Evolutionary conservation across 2,329 filamentous ascomycete species (phyloP).

Genomic region (Trichoderma harzianum): DNA sequence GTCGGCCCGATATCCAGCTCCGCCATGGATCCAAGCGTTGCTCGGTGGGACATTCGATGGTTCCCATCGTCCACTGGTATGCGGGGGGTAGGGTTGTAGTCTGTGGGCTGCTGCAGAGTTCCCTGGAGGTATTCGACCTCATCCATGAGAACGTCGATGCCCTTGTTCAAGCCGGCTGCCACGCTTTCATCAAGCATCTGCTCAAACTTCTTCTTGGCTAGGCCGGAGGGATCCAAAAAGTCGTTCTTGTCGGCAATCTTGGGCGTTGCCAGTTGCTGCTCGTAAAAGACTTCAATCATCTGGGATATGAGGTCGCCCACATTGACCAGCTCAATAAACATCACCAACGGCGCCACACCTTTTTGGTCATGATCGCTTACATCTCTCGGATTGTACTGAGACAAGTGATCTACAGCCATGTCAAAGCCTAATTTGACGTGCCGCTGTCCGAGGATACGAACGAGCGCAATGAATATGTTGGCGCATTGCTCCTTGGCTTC

Average conservation of each 20-base stretch:
- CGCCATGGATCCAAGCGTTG: slow-evolving; percentile 25
- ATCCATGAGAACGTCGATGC: slow-evolving; percentile 97
- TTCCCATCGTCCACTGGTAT: slow-evolving; percentile 15
- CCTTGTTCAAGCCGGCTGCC: slow-evolving; percentile 91
- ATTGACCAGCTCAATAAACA: slow-evolving; percentile 95
- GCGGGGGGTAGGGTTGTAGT: slow-evolving; percentile 72
- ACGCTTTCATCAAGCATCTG: slow-evolving; percentile 98
- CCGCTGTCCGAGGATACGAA: slow-evolving; percentile 78
- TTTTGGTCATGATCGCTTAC: slow-evolving; percentile 66
- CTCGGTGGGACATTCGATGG: slow-evolving; percentile 6
- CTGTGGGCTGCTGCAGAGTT: slow-evolving; percentile 78
- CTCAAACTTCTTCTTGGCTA: slow-evolving; percentile 98
- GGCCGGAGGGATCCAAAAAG: slow-evolving; percentile 84
- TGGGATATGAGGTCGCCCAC: slow-evolving; percentile 97
- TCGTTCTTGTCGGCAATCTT: slow-evolving; percentile 89
- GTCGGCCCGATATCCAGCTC: slow-evolving; percentile 63
- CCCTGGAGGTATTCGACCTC: slow-evolving; percentile 95
- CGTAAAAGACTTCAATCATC: slow-evolving; percentile 98
- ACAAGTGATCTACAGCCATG: slow-evolving; percentile 86
- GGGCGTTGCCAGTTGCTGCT: slow-evolving; percentile 82
- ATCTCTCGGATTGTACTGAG: slow-evolving; percentile 85
- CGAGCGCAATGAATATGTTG: slow-evolving; percentile 78
- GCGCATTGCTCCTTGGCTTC: slow-evolving; percentile 87
- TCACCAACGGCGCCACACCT: slow-evolving; percentile 86
- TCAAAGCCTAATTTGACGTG: slow-evolving; percentile 94